A percentile compares a stretch with the other conserved stretches of the same genome.
These are phyloP conservation scores for Alternaria sp. DNA, from an alignment of 2,329 filamentous ascomycete species.

Conservation along the genomic window DNA sequence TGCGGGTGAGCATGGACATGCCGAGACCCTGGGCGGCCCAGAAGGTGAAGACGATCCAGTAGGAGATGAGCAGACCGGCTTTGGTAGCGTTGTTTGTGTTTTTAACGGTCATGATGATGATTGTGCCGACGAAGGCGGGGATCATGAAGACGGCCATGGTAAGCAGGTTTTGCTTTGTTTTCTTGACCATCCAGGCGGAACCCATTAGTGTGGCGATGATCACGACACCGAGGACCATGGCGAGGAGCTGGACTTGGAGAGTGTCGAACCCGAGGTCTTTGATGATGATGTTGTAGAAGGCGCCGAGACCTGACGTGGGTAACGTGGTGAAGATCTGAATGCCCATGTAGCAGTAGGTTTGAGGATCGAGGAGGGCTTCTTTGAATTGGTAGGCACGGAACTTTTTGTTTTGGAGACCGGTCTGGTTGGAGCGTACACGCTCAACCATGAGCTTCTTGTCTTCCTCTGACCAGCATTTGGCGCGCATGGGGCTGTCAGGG, in stretches of 20 bases:
- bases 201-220: conserved; percentile 73
- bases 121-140: conserved; percentile 74
- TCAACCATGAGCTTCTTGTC: conserved; percentile 65
- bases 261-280: conserved; percentile 68
- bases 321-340: conserved; percentile 75
- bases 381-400: conserved; percentile 62
- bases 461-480: conserved; percentile 70
- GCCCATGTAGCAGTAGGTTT: conserved; percentile 61
- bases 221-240: conserved; percentile 76
- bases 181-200: conserved; percentile 72
- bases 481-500: conserved; percentile 71
- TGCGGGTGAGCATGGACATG: conserved; percentile 71
- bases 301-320: conserved; percentile 74
- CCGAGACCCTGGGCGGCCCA: conserved; percentile 74
- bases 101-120: conserved; percentile 71
- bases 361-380: conserved; percentile 68
- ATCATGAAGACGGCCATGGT: conserved; percentile 71
- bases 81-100: conserved; percentile 64
- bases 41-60: conserved; percentile 80
- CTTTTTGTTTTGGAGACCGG: conserved; percentile 54
- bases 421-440: conserved; percentile 55
- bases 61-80: conserved; percentile 72
- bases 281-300: conserved; percentile 78
- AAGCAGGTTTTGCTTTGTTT: conserved; percentile 70
- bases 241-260: conserved; percentile 73